phyloP scores from a whole-genome alignment of 805 yeast genomes.

The Pichia nakasei region DNA sequence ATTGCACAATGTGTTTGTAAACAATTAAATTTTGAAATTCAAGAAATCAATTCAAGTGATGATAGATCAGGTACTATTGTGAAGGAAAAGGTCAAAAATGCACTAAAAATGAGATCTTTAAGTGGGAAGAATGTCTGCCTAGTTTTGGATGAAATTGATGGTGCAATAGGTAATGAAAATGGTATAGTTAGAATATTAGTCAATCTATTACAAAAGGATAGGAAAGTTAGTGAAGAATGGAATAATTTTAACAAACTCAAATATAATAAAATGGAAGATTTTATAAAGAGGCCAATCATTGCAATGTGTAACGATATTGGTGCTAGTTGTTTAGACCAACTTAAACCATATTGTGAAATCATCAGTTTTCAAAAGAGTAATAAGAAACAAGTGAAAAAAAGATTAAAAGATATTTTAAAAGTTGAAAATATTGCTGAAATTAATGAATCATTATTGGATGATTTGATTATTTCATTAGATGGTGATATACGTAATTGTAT shows the following conservation, averaged over 20 bases:
- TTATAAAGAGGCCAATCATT: slow-evolving; percentile 74
- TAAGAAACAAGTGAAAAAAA: slow-evolving; percentile 35
- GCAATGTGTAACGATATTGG: slow-evolving; percentile 88
- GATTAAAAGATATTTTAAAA: slow-evolving; percentile 43
- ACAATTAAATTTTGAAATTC: slow-evolving; percentile 70
- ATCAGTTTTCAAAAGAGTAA: slow-evolving; percentile 56
- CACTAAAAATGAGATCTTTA: slow-evolving; percentile 57
- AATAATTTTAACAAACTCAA: slow-evolving; percentile 18
- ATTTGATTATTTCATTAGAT: slow-evolving; percentile 60
- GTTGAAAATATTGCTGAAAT: slow-evolving; percentile 42
- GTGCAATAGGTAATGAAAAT: slow-evolving; percentile 45
- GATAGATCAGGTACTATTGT: slow-evolving; percentile 54
- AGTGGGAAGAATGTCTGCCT: slow-evolving; percentile 72
- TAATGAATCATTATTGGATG: slow-evolving; percentile 45
- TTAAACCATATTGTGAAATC: slow-evolving; percentile 67
- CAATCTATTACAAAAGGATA: slow-evolving; percentile 55
- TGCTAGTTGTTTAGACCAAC: slow-evolving; percentile 61
- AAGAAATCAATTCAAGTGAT: slow-evolving; percentile 84
- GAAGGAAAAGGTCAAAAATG: slow-evolving; percentile 47
- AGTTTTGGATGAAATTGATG: slow-evolving; percentile 86
- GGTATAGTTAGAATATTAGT: slow-evolving; percentile 50
- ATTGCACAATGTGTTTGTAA: slow-evolving; percentile 77
- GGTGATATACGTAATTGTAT: slow-evolving; percentile 83
- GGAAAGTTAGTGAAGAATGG: slow-evolving; percentile 35
- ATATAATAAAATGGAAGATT: slow-evolving; percentile 14